Conservation (phyloP, 148 eudicot species). For the Amaranthus hypochondriacus region DNA sequence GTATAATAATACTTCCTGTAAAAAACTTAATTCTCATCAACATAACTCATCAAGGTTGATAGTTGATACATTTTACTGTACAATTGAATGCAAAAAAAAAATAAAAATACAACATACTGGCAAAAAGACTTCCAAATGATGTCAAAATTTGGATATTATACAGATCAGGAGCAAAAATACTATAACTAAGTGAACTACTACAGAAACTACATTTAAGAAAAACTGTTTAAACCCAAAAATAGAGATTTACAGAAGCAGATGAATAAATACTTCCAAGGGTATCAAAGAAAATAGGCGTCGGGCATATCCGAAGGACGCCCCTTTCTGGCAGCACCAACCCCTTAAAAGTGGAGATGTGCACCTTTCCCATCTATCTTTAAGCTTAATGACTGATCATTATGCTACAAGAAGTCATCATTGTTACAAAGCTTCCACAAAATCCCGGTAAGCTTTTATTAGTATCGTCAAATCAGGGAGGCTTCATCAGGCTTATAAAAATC, state of each 20-base stretch:
- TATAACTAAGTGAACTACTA: background rate
- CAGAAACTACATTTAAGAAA: background rate
- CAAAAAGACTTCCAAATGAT: background rate
- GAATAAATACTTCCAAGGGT: constrained; percentile 15
- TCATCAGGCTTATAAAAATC: constrained; percentile 3
- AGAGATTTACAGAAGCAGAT: constrained; percentile 26
- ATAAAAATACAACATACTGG: background rate
- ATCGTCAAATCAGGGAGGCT: constrained; percentile 14
- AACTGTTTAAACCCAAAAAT: constrained; percentile 3
- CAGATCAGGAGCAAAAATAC: background rate
- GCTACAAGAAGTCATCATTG: constrained; percentile 20
- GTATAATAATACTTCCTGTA: too few species aligned
- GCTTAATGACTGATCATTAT: constrained; percentile 14
- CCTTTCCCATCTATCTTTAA: constrained; percentile 11
- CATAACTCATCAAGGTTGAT: background rate
- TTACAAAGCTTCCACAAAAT: constrained; percentile 18
- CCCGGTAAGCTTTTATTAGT: constrained; percentile 1
- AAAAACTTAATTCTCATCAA: background rate
- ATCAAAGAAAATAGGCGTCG: background rate
- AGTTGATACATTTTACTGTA: constrained; percentile 3
- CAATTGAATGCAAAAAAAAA: background rate
- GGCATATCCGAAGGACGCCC: constrained; percentile 1
- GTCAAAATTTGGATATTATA: constrained; percentile 23
- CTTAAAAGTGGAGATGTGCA: constrained; percentile 31
- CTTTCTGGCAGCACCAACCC: constrained; percentile 19